These are phyloP conservation scores for Polygonum aviculare DNA, from an alignment of 148 eudicot species.

Conservation along the genomic window DNA sequence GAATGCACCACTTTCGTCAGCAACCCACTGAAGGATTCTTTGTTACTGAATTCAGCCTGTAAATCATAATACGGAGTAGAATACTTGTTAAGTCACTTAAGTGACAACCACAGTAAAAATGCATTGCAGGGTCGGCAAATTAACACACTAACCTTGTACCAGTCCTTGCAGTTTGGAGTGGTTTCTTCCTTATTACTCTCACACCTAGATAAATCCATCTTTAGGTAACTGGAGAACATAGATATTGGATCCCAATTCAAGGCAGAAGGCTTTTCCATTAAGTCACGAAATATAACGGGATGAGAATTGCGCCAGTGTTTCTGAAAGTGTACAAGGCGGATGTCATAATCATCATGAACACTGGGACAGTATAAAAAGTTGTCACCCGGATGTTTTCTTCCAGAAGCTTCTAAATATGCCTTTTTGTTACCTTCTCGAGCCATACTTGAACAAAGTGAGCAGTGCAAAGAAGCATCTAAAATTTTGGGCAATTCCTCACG, in stretches of 20 bases:
- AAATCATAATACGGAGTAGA: background rate
- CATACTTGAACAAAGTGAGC: constrained; percentile 31
- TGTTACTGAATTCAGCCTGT: constrained; percentile 55
- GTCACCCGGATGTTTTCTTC: constrained; percentile 40
- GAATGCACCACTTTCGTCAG: constrained; percentile 33
- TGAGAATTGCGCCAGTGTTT: constrained; percentile 81
- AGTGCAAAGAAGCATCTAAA: constrained; percentile 29
- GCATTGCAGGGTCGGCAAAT: background rate
- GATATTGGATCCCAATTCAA: constrained; percentile 67
- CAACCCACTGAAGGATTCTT: constrained; percentile 48
- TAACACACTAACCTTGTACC: constrained; percentile 1
- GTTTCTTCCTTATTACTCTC: constrained; percentile 22
- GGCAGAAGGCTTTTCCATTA: constrained; percentile 28
- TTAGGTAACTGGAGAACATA: constrained; percentile 32
- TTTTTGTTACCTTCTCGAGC: constrained; percentile 23
- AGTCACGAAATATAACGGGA: constrained; percentile 65
- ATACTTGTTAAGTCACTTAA: background rate
- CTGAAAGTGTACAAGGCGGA: constrained; percentile 61
- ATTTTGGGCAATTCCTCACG: constrained; percentile 28
- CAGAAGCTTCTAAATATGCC: constrained; percentile 34
- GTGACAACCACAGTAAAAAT: background rate
- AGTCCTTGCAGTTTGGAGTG: background rate
- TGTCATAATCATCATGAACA: constrained; percentile 35
- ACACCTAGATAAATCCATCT: constrained; percentile 27
- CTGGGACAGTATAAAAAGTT: constrained; percentile 55